A percentile compares a stretch with the other conserved stretches of the same genome.
These are phyloP conservation scores for Mucor indicus DNA, from an alignment of 371 early-diverging fungal genomes.

Conservation along the genomic window DNA sequence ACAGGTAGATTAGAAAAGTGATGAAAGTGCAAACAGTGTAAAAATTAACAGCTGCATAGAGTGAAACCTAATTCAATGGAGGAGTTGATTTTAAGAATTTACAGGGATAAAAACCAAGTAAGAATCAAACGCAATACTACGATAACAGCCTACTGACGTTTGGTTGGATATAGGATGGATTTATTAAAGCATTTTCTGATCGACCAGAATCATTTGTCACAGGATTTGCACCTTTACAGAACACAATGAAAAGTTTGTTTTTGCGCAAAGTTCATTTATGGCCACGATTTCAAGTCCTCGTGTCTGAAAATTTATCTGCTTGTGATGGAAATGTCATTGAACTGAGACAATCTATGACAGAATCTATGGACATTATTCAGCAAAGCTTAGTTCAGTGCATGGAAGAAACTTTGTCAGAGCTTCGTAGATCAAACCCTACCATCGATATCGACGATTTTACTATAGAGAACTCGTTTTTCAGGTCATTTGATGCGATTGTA, in stretches of 20 bases:
- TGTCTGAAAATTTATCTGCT: slow-evolving; percentile 59
- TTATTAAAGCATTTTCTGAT: slow-evolving; percentile 95
- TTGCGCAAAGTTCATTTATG: slow-evolving; percentile 83
- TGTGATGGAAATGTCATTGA: slow-evolving; percentile 71
- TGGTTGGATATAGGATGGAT: slow-evolving; percentile 71
- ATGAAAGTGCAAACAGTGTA: not conserved
- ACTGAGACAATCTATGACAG: slow-evolving; percentile 77
- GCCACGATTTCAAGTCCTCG: slow-evolving; percentile 85
- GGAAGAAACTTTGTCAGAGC: slow-evolving; percentile 74
- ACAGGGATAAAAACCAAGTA: slow-evolving; percentile 74
- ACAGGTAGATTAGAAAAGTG: slow-evolving; percentile 10
- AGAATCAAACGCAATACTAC: not conserved
- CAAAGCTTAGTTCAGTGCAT: slow-evolving; percentile 83
- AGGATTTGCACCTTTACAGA: slow-evolving; percentile 86
- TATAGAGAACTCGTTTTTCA: slow-evolving; percentile 82
- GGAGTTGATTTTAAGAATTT: slow-evolving; percentile 83
- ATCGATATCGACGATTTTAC: slow-evolving; percentile 85
- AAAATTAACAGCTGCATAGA: slow-evolving; percentile 27
- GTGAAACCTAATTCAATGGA: slow-evolving; percentile 81
- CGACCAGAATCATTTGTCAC: slow-evolving; percentile 70
- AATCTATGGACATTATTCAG: slow-evolving; percentile 82
- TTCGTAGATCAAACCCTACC: slow-evolving; percentile 62
- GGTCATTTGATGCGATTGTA: slow-evolving; percentile 76
- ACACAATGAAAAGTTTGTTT: slow-evolving; percentile 75
- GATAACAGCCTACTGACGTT: too few relatives aligned